phyloP scores from a whole-genome alignment of 106 monocot genomes.

The Iris macrosiphon region DNA sequence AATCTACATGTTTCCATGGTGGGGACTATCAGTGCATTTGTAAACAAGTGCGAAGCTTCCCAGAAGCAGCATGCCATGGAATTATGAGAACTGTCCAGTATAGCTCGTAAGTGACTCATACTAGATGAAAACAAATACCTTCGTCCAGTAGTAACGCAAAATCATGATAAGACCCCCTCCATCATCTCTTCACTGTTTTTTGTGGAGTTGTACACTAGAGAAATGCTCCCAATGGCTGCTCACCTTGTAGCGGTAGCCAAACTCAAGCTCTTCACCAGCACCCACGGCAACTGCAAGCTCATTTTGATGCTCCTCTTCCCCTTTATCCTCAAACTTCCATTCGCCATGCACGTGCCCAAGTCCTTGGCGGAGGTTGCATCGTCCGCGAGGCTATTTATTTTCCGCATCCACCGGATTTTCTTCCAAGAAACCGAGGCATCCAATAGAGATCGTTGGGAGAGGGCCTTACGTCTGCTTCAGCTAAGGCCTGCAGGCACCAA shows the following conservation, averaged over 20 bases:
- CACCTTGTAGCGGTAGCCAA: neutral
- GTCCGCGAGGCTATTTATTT: neutral
- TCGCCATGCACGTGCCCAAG: neutral
- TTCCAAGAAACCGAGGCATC: neutral
- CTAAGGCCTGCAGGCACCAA: neutral
- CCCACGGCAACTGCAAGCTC: conserved; percentile 4
- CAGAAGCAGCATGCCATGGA: no score
- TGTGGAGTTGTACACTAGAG: no score
- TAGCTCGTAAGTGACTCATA: no score
- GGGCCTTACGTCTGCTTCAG: neutral
- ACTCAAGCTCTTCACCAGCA: neutral
- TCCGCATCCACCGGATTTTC: neutral
- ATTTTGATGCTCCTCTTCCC: neutral
- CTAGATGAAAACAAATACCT: no score
- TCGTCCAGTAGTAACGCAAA: no score
- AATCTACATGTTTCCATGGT: no score
- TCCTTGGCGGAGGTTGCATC: neutral
- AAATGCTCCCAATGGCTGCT: no score
- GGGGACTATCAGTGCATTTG: no score
- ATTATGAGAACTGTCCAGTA: no score
- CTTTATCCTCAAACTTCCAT: neutral
- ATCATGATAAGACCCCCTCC: no score
- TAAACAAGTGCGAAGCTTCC: no score
- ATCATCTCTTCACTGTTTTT: no score
- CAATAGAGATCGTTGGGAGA: conserved; percentile 5